Conservation (phyloP, 1,139 yeast genomes). For the Keqinozyma sinolaborantium region DNA sequence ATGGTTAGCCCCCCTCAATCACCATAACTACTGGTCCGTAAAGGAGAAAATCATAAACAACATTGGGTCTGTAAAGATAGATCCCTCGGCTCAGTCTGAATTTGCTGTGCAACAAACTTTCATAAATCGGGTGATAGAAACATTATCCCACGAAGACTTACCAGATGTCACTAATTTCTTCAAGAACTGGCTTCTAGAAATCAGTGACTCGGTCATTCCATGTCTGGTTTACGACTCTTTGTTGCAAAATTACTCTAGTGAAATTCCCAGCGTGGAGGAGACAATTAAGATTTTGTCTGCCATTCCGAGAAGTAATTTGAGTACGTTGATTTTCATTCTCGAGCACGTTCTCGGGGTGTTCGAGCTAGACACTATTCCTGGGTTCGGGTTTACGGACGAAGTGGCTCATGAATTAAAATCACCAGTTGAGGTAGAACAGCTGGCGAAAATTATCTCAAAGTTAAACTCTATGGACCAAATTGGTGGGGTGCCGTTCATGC, state of each 20-base stretch:
- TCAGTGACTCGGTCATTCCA: conserved; percentile 43
- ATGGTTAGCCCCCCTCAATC: conserved; percentile 34
- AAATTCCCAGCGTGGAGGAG: conserved; percentile 12
- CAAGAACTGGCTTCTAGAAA: conserved; percentile 42
- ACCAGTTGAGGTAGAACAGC: conserved; percentile 8
- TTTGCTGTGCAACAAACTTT: conserved; percentile 19
- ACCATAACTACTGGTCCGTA: conserved; percentile 31
- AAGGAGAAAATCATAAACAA: conserved; percentile 27
- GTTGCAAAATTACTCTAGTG: conserved; percentile 18
- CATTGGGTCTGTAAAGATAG: conserved; percentile 18
- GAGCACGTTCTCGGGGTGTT: conserved; percentile 33
- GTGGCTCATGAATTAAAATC: conserved; percentile 15
- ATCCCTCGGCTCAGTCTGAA: conserved; percentile 17
- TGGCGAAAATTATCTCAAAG: conserved; percentile 11
- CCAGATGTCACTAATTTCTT: conserved; percentile 26
- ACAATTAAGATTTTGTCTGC: conserved; percentile 26
- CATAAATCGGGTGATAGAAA: conserved; percentile 16
- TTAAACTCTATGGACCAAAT: conserved; percentile 37
- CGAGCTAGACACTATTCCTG: conserved; percentile 20
- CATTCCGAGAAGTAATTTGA: conserved; percentile 41
- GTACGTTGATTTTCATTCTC: conserved; percentile 33
- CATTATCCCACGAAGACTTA: conserved; percentile 10
- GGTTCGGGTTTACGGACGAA: conserved; percentile 30
- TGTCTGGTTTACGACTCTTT: conserved; percentile 39
- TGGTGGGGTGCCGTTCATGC: conserved; percentile 40